These are phyloP conservation scores for Exophiala phaeomuriformis DNA, from an alignment of 2,329 filamentous ascomycete species.

Conservation along the genomic window DNA sequence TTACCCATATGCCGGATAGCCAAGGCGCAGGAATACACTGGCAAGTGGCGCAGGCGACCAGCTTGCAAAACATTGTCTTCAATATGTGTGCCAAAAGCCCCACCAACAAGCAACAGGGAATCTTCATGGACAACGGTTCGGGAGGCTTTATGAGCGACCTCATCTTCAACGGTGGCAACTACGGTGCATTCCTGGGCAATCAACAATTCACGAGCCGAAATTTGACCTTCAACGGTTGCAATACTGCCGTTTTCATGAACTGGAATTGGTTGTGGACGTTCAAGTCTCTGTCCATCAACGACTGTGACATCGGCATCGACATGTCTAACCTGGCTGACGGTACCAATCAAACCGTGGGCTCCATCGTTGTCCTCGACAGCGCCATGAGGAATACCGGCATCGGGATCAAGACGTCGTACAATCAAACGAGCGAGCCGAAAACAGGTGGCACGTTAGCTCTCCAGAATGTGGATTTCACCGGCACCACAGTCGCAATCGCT, in stretches of 20 bases:
- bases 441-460: slow-evolving; percentile 77
- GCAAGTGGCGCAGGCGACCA: slow-evolving; percentile 79
- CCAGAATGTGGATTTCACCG: slow-evolving; percentile 81
- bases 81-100: slow-evolving; percentile 65
- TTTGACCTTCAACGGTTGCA: slow-evolving; percentile 70
- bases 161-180: slow-evolving; percentile 72
- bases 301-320: slow-evolving; percentile 68
- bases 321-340: slow-evolving; percentile 57
- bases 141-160: slow-evolving; percentile 79
- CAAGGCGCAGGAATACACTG: slow-evolving; percentile 68
- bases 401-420: slow-evolving; percentile 70
- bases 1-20: slow-evolving; percentile 54
- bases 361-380: slow-evolving; percentile 75
- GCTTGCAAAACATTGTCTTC: slow-evolving; percentile 72
- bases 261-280: slow-evolving; percentile 88
- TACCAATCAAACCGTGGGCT: slow-evolving; percentile 69
- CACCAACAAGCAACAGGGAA: slow-evolving; percentile 63
- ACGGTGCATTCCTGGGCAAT: slow-evolving; percentile 72
- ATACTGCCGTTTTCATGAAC: slow-evolving; percentile 80
- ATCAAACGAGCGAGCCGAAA: slow-evolving; percentile 50
- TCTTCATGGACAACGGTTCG: slow-evolving; percentile 76
- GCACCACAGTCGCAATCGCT: slow-evolving; percentile 61
- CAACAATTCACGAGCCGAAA: slow-evolving; percentile 86
- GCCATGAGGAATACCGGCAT: slow-evolving; percentile 66
- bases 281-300: slow-evolving; percentile 67